Conservation (phyloP, 768 basidiomycete species). For the Suillus luteus region DNA sequence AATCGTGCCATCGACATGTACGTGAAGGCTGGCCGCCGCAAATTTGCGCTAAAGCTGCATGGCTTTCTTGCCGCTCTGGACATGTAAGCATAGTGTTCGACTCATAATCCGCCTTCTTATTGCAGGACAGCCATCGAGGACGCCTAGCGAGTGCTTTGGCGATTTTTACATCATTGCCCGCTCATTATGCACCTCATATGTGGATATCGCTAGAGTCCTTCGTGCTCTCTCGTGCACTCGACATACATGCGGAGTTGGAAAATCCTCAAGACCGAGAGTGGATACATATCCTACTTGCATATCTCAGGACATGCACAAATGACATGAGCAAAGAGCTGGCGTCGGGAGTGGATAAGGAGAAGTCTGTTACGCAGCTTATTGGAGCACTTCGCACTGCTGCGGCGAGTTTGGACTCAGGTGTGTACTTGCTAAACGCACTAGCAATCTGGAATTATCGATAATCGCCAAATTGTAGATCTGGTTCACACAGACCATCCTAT, state of each 20-base stretch:
- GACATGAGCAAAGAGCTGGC: constrained; percentile 54
- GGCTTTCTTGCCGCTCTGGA: constrained; percentile 88
- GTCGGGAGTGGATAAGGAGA: constrained; percentile 49
- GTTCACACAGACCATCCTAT: constrained; percentile 70
- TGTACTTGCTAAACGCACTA: constrained; percentile 15
- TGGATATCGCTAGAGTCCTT: constrained; percentile 82
- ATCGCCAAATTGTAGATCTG: constrained; percentile 51
- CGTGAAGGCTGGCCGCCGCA: constrained; percentile 76
- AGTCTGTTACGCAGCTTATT: constrained; percentile 56
- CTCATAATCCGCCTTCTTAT: constrained; percentile 7
- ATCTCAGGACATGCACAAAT: constrained; percentile 68
- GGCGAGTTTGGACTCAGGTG: constrained; percentile 57
- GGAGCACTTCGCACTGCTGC: constrained; percentile 50
- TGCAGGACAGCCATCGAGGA: constrained; percentile 58
- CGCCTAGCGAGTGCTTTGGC: constrained; percentile 62
- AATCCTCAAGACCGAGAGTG: constrained; percentile 73
- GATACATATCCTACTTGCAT: constrained; percentile 76
- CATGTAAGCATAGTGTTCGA: constrained; percentile 55
- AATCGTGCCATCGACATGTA: constrained; percentile 87
- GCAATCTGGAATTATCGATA: constrained; percentile 13
- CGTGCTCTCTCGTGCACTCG: constrained; percentile 75
- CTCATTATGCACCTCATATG: constrained; percentile 79
- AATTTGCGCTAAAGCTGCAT: constrained; percentile 85
- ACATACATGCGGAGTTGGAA: constrained; percentile 59
- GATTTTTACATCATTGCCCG: constrained; percentile 79